Conservation (phyloP, 495 filamentous ascomycete species). For the Penicillium chermesinum region DNA sequence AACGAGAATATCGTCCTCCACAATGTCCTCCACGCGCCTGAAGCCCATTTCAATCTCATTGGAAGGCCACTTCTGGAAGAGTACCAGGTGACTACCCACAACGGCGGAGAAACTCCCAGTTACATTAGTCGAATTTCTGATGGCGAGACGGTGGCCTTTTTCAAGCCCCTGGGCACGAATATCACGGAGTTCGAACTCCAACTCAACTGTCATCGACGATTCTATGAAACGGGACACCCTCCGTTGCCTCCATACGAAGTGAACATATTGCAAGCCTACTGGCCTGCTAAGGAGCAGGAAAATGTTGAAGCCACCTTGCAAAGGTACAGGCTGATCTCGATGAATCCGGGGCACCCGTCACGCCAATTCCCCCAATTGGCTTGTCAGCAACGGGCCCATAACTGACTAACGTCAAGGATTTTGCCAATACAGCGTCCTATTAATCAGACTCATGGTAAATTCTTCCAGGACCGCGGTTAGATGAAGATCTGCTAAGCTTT, state of each 20-base stretch:
- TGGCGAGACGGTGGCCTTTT: neutral
- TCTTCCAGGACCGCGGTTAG: too few species aligned
- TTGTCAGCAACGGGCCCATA: too few species aligned
- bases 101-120: neutral
- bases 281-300: neutral
- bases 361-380: too few species aligned
- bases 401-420: too few species aligned
- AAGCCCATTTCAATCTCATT: neutral
- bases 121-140: neutral
- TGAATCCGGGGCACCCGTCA: neutral
- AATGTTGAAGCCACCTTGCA: neutral
- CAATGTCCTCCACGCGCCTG: neutral
- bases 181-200: neutral
- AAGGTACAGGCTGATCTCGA: neutral
- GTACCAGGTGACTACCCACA: neutral
- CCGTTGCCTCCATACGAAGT: neutral
- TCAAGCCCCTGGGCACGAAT: neutral
- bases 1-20: neutral
- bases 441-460: too few species aligned
- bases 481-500: too few species aligned
- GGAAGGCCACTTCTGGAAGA: neutral
- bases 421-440: too few species aligned
- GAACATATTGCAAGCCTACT: neutral
- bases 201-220: neutral
- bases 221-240: neutral